Evolutionary conservation across 1,139 yeast genomes (phyloP), one percentile per base, ranked within the genome.

Genomic region (Citeromyces hawaiiensis): DNA sequence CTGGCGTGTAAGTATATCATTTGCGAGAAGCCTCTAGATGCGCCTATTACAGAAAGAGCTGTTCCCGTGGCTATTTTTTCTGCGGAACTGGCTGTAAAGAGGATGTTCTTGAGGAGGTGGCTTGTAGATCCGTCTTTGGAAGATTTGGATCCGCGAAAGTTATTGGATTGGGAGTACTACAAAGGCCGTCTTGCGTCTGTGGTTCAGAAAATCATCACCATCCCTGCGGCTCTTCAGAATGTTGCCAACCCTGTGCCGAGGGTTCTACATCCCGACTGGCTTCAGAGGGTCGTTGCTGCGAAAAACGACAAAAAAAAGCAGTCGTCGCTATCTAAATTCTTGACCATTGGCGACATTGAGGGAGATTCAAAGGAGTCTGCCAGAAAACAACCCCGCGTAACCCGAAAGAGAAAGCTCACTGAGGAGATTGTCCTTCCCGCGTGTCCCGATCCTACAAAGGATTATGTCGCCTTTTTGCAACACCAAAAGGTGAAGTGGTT

Each of bases 11-110:
- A 87, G 55, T 93, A 87, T 60, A 81, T 93, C 59, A 88, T 93
- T 47, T 81, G 96, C 46, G 76, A 79, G 36, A 77, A 75, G 48
- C 98, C 99, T 1, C 53, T 68, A 21, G 83, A 81, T 37, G 81
- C 95, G 1, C 96, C 98, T 0, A 93, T 91, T 23, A 86, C 98
- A 0, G 98, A 91, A 54, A 70, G 99, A 48, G 98, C 99, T 0
- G 70, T 93, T 39, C 99, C 99, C 0, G 95, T 93, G 6, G 93
- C 96, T 0, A 88, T 93, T 21, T 93, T 93, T 55, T 82, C 96
- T 0, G 82, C 96, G 0, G 95, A 86, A 43, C 56, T 68, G 14
- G 53, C 63, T 6, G 73, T 74, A 33, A 78, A 77, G 50, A 60
- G 72, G 39, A 68, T 68, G 36, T 93, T 74, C 52, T 61, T 93